Conservation (phyloP, 768 basidiomycete species). For the Tricholoma furcatifolium region DNA sequence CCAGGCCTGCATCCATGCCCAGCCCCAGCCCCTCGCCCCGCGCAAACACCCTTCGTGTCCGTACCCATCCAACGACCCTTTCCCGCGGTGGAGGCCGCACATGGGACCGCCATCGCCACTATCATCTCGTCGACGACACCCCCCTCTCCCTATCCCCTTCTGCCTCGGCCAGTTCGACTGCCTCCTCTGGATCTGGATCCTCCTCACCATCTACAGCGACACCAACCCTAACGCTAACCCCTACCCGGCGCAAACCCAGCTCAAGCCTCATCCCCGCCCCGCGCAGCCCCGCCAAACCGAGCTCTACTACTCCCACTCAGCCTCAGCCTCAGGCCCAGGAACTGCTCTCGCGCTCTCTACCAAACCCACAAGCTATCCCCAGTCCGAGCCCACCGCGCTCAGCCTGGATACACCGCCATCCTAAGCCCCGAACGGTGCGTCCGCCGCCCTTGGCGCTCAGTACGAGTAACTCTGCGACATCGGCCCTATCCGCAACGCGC, state of each 20-base stretch:
- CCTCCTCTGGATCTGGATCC: not conserved
- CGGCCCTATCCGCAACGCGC: conserved; percentile 23
- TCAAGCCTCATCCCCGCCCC: conserved; percentile 11
- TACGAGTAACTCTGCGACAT: conserved; percentile 18
- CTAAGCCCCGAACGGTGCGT: conserved; percentile 16
- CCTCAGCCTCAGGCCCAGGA: conserved; percentile 1
- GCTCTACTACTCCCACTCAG: conserved; percentile 1
- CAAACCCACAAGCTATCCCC: conserved; percentile 8
- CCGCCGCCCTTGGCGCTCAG: conserved; percentile 1
- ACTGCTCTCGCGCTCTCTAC: conserved; percentile 11
- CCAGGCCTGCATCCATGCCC: conserved; percentile 11
- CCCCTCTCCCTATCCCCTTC: not conserved
- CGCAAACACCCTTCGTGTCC: conserved; percentile 3
- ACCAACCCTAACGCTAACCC: conserved; percentile 2
- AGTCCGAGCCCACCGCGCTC: conserved; percentile 11
- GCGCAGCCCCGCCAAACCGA: not conserved
- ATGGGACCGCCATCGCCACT: conserved; percentile 17
- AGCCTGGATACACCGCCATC: conserved; percentile 23
- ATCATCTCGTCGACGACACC: conserved; percentile 11
- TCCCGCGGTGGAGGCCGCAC: not conserved
- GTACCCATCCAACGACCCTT: conserved; percentile 1
- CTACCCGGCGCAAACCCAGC: conserved; percentile 4
- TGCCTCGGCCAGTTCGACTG: not conserved
- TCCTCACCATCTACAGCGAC: conserved; percentile 1
- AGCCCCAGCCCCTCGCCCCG: conserved; percentile 3